Evolutionary conservation across 148 eudicot species (phyloP), one percentile per base, ranked within the genome.

Genomic region (Selenicereus undatus): DNA sequence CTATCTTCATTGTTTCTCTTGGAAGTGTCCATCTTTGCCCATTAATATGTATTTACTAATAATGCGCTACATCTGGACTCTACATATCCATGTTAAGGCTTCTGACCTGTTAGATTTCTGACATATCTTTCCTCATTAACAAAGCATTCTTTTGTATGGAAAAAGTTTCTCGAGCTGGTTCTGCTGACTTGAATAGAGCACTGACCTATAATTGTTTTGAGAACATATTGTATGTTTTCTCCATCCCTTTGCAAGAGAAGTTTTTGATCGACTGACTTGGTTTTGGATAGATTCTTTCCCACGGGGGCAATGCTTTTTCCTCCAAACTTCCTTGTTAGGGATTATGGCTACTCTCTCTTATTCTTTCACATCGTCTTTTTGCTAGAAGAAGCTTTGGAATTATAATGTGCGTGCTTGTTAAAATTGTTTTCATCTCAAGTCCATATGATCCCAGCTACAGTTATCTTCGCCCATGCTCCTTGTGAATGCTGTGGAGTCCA

Each of bases 61-160:
- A 72, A 36, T 81, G 83, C 73, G 87, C 84, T 85, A 42, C 89
- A 81, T 85, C 84, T 87, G 87, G 87, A 87, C 80, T 80, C 85
- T 62, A 80, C 82, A 85, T 75, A 56, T 56, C 62, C 12, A 1
- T 22, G 11, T 62, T n/a, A 62, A 62, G 11, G 4, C 17, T 66
- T 27, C 1, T 65, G 70, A 24, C 32, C 11, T 8, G 9, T 65
- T n/a, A 8, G 32, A 65, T 32, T n/a, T 27, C 18, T 66, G 35
- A 26, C 27, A 24, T 13, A 66, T 24, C 30, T 66, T 27, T 27
- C 71, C 6, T 66, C 17, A 27, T 66, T 66, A 11, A 66, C 32
- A 66, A 26, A 24, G 17, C 35, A 27, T 26, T 66, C 26, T n/a
- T 66, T 66, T 0, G 11, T 27, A 12, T 27, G 71, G 36, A 27